A percentile compares a stretch with the other conserved stretches of the same genome.
Conservation (phyloP, 129 eudicot species). For the Lonicera japonica region DNA sequence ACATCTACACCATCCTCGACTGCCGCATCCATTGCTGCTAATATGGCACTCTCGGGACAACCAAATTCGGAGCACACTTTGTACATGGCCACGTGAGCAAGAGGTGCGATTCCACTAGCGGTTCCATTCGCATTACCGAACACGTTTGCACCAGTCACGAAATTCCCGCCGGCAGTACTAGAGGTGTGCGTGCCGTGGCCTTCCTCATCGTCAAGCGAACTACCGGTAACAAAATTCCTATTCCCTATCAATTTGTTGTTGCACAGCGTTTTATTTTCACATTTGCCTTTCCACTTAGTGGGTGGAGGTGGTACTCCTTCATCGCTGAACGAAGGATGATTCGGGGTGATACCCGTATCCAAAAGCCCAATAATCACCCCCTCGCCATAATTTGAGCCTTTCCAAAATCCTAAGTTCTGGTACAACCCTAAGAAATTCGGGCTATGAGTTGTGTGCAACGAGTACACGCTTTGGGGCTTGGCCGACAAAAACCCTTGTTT, state of each 20-base stretch:
- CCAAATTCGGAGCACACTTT: slow-evolving; percentile 16
- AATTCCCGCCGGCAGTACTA: slow-evolving; percentile 39
- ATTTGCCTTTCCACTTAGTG: slow-evolving; percentile 51
- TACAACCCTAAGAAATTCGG: slow-evolving; percentile 41
- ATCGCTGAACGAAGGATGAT: slow-evolving; percentile 43
- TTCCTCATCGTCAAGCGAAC: slow-evolving; percentile 18
- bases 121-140: slow-evolving; percentile 37
- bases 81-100: slow-evolving; percentile 38
- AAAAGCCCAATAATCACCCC: slow-evolving; percentile 48
- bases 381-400: slow-evolving; percentile 33
- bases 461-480: slow-evolving; percentile 15
- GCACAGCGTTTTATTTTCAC: slow-evolving; percentile 23
- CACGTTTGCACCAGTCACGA: slow-evolving; percentile 28
- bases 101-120: slow-evolving; percentile 38
- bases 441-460: slow-evolving; percentile 39
- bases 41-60: slow-evolving; percentile 33
- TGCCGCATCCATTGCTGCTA: slow-evolving; percentile 58
- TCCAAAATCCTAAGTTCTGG: slow-evolving; percentile 31
- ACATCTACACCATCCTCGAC: slow-evolving; percentile 66
- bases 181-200: slow-evolving; percentile 53
- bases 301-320: slow-evolving; percentile 46
- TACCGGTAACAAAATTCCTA: slow-evolving; percentile 20
- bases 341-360: slow-evolving; percentile 42
- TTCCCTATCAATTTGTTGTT: slow-evolving; percentile 55
- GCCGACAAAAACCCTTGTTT: slow-evolving; percentile 23